Evolutionary conservation across 805 yeast species (phyloP).

Genomic region (Pichia insulana): DNA sequence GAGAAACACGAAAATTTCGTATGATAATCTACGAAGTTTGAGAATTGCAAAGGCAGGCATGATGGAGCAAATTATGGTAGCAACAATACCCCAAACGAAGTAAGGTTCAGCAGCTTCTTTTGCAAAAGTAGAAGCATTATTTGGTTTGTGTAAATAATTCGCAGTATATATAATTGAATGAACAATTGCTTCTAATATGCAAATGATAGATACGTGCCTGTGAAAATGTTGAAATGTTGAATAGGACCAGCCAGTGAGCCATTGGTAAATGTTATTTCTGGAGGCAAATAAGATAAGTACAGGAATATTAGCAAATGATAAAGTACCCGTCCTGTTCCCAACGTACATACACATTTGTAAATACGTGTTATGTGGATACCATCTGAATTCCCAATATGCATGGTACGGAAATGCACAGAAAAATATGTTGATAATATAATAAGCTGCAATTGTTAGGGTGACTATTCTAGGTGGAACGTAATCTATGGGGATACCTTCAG

Average conservation of each 20-base stretch:
- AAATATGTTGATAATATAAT: slow-evolving; percentile 4
- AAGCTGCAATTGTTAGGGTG: slow-evolving; percentile 3
- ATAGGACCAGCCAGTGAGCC: slow-evolving; percentile 33
- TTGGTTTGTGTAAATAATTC: slow-evolving; percentile 1
- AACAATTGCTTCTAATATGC: slow-evolving; percentile 20
- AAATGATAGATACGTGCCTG: slow-evolving; percentile 40
- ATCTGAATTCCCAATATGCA: background rate
- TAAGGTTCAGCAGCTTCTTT: slow-evolving; percentile 1
- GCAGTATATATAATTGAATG: slow-evolving; percentile 28
- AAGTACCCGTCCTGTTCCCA: slow-evolving; percentile 29
- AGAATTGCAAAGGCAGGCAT: slow-evolving; percentile 40
- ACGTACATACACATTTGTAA: slow-evolving; percentile 1
- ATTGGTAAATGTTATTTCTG: slow-evolving; percentile 33
- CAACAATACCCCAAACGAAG: slow-evolving; percentile 24
- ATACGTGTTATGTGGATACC: background rate
- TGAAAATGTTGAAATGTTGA: slow-evolving; percentile 43
- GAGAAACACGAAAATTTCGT: too few species aligned
- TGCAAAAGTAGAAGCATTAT: background rate
- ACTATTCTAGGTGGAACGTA: slow-evolving; percentile 10
- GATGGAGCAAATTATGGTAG: slow-evolving; percentile 31
- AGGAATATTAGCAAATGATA: slow-evolving; percentile 30
- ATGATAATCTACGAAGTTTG: slow-evolving; percentile 33
- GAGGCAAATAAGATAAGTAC: slow-evolving; percentile 33
- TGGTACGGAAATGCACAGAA: slow-evolving; percentile 8
- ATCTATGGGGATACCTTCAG: slow-evolving; percentile 1